phyloP scores from a whole-genome alignment of 2,329 filamentous ascomycete species.

The Monilinia fructicola region DNA sequence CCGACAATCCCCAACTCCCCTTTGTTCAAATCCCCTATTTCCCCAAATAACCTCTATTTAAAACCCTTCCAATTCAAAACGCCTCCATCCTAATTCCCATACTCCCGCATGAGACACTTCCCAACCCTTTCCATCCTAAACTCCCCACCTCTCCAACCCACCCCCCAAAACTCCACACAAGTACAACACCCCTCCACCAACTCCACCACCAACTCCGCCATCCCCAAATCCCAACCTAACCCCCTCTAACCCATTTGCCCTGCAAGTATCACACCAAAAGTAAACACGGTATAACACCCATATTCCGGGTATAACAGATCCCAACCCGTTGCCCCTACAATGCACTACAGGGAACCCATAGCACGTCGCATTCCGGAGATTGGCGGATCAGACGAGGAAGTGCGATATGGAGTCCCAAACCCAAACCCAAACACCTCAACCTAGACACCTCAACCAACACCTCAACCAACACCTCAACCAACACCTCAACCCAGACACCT shows the following conservation, averaged over 20 bases:
- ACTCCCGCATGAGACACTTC: no score
- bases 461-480: no score
- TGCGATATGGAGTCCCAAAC: background rate
- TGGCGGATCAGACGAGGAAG: background rate
- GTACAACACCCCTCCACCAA: no score
- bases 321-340: background rate
- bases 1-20: no score
- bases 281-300: background rate
- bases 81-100: background rate
- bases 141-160: no score
- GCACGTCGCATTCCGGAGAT: background rate
- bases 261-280: background rate
- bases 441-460: no score
- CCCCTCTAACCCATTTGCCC: background rate
- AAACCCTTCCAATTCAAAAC: no score
- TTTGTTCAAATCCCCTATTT: no score
- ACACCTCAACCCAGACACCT: no score
- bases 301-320: background rate
- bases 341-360: background rate
- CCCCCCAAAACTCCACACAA: background rate
- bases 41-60: no score
- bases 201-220: background rate
- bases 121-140: no score
- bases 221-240: background rate
- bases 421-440: background rate